Percentiles rank a stretch among this genome's conserved stretches.
phyloP scores from a whole-genome alignment of 2,329 filamentous ascomycete species.

The Endocalyx cinctus region DNA sequence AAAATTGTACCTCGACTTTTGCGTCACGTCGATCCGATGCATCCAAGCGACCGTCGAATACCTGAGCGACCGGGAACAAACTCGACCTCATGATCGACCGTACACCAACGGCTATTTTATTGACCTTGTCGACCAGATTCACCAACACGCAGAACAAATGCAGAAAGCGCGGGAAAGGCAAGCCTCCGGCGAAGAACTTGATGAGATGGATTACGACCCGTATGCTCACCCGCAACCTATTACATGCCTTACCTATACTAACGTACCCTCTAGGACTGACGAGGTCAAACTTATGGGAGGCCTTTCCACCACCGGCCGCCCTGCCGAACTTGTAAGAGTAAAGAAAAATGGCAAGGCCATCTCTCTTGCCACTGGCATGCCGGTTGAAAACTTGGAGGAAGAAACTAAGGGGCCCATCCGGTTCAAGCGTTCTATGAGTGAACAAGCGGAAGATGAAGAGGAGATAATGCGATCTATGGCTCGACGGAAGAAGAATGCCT shows the following conservation, averaged over 20 bases:
- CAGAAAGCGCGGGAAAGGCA: slow-evolving; percentile 67
- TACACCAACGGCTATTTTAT: slow-evolving; percentile 97
- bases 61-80: slow-evolving; percentile 81
- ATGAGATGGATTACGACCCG: slow-evolving; percentile 55
- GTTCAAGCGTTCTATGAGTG: slow-evolving; percentile 62
- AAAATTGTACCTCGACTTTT: slow-evolving; percentile 76
- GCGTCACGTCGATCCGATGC: slow-evolving; percentile 83
- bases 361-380: slow-evolving; percentile 67
- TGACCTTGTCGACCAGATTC: slow-evolving; percentile 91
- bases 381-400: slow-evolving; percentile 50
- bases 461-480: slow-evolving; percentile 90
- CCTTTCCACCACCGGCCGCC: slow-evolving; percentile 73
- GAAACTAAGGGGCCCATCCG: slow-evolving; percentile 43
- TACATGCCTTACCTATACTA: too few species aligned
- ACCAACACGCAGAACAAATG: slow-evolving; percentile 81
- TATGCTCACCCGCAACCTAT: slow-evolving; percentile 34
- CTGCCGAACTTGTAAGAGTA: slow-evolving; percentile 77
- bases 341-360: slow-evolving; percentile 76
- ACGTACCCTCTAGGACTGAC: slow-evolving; percentile 47
- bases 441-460: slow-evolving; percentile 73
- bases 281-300: slow-evolving; percentile 79
- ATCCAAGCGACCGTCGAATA: slow-evolving; percentile 85
- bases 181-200: slow-evolving; percentile 43
- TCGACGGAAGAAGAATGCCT: slow-evolving; percentile 87
- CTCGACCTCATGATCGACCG: slow-evolving; percentile 76